These are phyloP conservation scores for Breynia disticha DNA, from an alignment of 441 rosid genomes.

Conservation along the genomic window DNA sequence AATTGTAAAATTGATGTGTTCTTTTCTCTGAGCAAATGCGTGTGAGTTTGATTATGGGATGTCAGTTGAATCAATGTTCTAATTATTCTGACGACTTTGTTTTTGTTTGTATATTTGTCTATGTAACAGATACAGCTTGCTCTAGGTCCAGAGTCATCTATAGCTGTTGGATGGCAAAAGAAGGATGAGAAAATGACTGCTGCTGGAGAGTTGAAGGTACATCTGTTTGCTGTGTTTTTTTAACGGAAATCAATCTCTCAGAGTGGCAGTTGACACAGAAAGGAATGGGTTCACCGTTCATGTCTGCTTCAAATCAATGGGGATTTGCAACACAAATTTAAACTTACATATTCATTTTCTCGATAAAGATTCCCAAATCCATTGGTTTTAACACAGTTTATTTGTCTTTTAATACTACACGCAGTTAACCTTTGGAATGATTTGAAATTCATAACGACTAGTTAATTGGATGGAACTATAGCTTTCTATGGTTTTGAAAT, in stretches of 20 bases:
- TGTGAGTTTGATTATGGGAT: neutral
- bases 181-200: constrained; percentile 69
- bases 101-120: constrained; percentile 10
- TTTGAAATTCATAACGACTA: neutral
- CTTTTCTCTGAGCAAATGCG: neutral
- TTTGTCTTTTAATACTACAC: too few species aligned
- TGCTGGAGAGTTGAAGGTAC: constrained; percentile 68
- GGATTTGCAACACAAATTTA: neutral
- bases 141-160: constrained; percentile 66
- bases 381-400: too few species aligned
- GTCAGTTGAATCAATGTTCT: too few species aligned
- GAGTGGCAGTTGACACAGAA: neutral
- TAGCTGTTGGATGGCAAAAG: constrained; percentile 79
- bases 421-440: too few species aligned
- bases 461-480: neutral
- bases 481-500: neutral
- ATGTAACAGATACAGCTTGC: constrained; percentile 61
- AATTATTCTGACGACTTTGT: neutral
- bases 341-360: too few species aligned
- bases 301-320: neutral
- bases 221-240: constrained; percentile 11
- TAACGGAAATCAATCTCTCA: neutral
- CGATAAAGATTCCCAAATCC: too few species aligned
- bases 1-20: neutral
- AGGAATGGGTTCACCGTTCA: neutral